These are phyloP conservation scores for Harringtonia aguacate DNA, from an alignment of 2,329 filamentous ascomycete genomes.

Conservation along the genomic window DNA sequence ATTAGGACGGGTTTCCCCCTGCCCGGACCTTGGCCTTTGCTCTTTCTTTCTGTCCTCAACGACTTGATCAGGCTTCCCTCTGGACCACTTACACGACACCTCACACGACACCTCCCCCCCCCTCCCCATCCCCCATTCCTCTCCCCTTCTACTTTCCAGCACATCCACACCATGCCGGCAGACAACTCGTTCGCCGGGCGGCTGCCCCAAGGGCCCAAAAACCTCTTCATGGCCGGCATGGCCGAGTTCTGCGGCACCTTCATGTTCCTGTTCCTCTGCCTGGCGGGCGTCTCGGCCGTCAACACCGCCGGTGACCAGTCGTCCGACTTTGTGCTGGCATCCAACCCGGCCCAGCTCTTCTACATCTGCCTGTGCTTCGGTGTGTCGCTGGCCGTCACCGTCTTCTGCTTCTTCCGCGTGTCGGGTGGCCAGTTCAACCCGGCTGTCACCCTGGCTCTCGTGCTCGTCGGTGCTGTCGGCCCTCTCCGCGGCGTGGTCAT, in stretches of 20 bases:
- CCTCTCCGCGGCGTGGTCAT: slow-evolving; percentile 39
- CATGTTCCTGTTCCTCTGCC: slow-evolving; percentile 34
- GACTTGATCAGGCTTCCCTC: too few relatives aligned
- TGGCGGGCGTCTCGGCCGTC: slow-evolving; percentile 17
- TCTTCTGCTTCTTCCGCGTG: slow-evolving; percentile 46
- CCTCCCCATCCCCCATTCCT: not conserved
- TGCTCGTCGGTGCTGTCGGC: slow-evolving; percentile 46
- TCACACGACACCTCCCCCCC: too few relatives aligned
- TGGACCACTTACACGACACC: too few relatives aligned
- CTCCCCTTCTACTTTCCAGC: too few relatives aligned
- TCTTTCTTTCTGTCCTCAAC: too few relatives aligned
- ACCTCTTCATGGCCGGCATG: slow-evolving; percentile 29
- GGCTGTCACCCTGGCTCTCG: slow-evolving; percentile 43
- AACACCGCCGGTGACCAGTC: slow-evolving; percentile 13
- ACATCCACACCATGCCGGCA: not conserved
- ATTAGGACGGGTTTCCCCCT: too few relatives aligned
- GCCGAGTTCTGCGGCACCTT: slow-evolving; percentile 44
- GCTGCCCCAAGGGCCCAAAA: slow-evolving; percentile 14
- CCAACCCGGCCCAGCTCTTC: slow-evolving; percentile 26
- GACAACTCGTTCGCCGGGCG: slow-evolving; percentile 3
- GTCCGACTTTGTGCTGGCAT: slow-evolving; percentile 8
- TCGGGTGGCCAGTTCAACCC: slow-evolving; percentile 42
- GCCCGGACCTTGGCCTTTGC: too few relatives aligned
- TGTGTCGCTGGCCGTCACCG: slow-evolving; percentile 38
- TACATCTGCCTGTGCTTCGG: slow-evolving; percentile 41